Base-by-base conservation (phyloP, 2,329 filamentous ascomycete species). In the Fusarium sambucinum region DNA sequence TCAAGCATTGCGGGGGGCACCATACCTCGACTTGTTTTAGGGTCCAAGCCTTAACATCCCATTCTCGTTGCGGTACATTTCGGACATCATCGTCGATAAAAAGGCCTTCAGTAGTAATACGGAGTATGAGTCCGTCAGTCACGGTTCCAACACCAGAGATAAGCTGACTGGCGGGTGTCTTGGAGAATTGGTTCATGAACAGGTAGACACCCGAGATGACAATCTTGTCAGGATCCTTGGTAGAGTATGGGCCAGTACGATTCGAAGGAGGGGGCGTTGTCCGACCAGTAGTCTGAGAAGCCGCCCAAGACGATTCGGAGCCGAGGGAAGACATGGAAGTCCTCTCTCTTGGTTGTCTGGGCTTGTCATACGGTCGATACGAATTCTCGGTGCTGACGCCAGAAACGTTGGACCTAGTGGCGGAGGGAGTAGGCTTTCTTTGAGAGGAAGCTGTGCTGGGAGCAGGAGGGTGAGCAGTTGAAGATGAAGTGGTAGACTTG, bases 31-130 rank as follows among this genome's bases (percentile, higher is more conserved):
- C 89, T 69, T 91, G 83, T 81, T 97, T 97, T 80, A 99, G 87
- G 42, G 94, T 97, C 96, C 96, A 98, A 27, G 95, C 94, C 80
- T 98, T 98, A 76, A 98, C 89, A 78, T 99, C 96, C 96, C 96
- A 99, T 81, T 99, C 96, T 62, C 96, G 89, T 80, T 98, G 94
- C n/a, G 93, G 90, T 17, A 97, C 93, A 65, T 90, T 89, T 44
- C 94, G 90, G 53, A 97, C 88, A 78, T 98, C 96, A 78, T 99
- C 96, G 77, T 99, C 96, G 76, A 99, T 96, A 80, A 98, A 98
- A 55, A 98, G 86, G 19, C 96, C 96, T 78, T 97, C 95, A 2
- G 93, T 97, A 13, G 93, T 95, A 75, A 98, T 96, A 52, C 92
- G 92, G 64, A 99, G 85, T 64, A 98, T 92, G 45, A 99, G 85